Base-by-base conservation (phyloP, 805 yeast species). In the Priceomyces fermenticarens region DNA sequence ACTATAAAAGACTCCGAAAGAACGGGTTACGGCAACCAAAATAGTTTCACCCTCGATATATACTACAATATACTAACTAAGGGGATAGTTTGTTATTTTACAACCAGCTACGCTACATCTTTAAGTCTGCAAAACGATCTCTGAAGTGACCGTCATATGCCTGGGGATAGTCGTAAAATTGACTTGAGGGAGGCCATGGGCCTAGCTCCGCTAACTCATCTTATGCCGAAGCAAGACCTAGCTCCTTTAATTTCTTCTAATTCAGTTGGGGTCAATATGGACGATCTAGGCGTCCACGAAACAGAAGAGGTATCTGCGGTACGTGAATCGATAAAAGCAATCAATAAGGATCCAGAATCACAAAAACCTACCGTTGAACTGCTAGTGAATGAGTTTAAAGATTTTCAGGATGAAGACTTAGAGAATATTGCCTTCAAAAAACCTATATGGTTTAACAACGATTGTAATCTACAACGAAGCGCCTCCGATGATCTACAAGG, bases 361-460 rank as follows among this genome's bases (percentile, higher is more conserved):
- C 47, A 45, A 31, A 20, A 26, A 2, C 42, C 38, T 3, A 42
- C 45, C 8, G 28, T 55, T 20, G 46, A 45, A 3, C 11, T 39
- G 9, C 32, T 63, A 6, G 53, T 36, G n/a, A 44, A 49, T 3
- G 60, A 57, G 25, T 47, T 62, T 36, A 27, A 29, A 1, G 35
- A 43, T 1, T 63, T 50, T 43, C 46, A 55, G 11, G 57, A 56
- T 35, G 44, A 39, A 10, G 62, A 66, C n/a, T 42, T 67, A 20
- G 62, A 61, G 30, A 49, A 47, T 4, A 34, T 65, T 8, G 28
- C 44, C n/a, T 73, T 73, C 51, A 63, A 62, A 34, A 62, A 62
- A 36, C 70, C 71, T 7, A 37, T 43, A 8, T 33, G 42, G 15
- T 32, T 32, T 11, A 30, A 37, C 10, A 27, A 29, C n/a, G 37